Evolutionary conservation across 495 filamentous ascomycete genomes (phyloP), one percentile per base, ranked within the genome.

Genomic region (Penicillium egyptiacum): DNA sequence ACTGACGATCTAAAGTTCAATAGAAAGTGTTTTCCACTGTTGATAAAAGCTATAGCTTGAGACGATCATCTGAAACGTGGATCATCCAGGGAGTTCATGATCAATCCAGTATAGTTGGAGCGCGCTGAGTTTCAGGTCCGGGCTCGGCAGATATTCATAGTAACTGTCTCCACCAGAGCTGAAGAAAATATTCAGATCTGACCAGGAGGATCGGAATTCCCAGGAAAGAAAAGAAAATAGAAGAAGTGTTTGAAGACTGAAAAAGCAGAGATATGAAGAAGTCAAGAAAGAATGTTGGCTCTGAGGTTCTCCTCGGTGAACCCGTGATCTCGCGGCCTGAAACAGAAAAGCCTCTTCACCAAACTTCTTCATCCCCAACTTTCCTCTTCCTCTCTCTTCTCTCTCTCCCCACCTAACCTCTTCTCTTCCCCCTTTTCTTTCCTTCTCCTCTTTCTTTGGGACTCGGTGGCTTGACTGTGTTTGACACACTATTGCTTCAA

Each of bases 401-500:
- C 40, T 44, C 33, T 37, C 44, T 46, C 50, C 22, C 31, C 58
- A 57, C 26, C 48, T 53, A 31, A 50, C 56, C 30, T 55, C 55
- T 54, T 53, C 46, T 58, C 59, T 59, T 59, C 44, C 47, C 43
- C 57, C 65, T 46, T 65, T 69, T 58, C 60, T 42, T 65, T 60
- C 62, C 56, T 50, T 69, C 71, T 62, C 65, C 66, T 62, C 45
- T 33, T 33, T 48, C 45, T 56, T 57, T 53, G 59, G 67, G 62
- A 55, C 63, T 53, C 26, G 51, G 49, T 56, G 69, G 67, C 68
- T 71, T 73, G 66, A 57, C 22, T 75, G 76, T 79, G 76, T 77
- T 79, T 79, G 76, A 79, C 73, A 79, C 76, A 76, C 74, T 75
- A 70, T 70, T 70, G 74, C 71, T 60, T 65, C 53, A 58, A 53